Percentiles rank a stretch among this genome's conserved stretches.
phyloP scores from a whole-genome alignment of 2,329 filamentous ascomycete species.

The Phialocephala subalpina region DNA sequence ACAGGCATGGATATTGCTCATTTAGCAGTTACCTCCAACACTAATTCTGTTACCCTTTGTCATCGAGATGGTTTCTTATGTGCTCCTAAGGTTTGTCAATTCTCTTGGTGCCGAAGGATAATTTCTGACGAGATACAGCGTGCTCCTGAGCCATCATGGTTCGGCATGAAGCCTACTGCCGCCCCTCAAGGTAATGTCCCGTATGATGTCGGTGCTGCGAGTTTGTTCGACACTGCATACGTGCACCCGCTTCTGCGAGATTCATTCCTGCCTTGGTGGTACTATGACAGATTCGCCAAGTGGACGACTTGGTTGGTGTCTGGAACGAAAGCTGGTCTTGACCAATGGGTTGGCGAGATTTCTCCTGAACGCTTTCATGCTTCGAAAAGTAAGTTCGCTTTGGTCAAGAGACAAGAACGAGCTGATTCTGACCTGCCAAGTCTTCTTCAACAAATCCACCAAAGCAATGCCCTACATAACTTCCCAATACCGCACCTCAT shows the following conservation, averaged over 20 bases:
- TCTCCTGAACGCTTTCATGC: constrained; percentile 25
- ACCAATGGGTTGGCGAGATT: constrained; percentile 32
- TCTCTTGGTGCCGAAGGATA: neutral
- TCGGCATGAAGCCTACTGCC: constrained; percentile 19
- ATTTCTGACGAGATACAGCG: constrained; percentile 19
- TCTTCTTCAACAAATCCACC: constrained; percentile 19
- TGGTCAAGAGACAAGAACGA: neutral
- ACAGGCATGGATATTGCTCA: constrained; percentile 55
- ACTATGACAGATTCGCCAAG: constrained; percentile 53
- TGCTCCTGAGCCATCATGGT: constrained; percentile 25
- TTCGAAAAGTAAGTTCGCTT: constrained; percentile 13
- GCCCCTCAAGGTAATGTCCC: constrained; percentile 46
- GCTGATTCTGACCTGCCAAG: constrained; percentile 1
- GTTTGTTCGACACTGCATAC: constrained; percentile 60
- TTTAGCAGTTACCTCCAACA: constrained; percentile 53
- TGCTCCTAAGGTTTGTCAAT: constrained; percentile 50
- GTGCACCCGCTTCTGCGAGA: constrained; percentile 55
- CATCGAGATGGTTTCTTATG: constrained; percentile 56
- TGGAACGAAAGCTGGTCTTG: constrained; percentile 24
- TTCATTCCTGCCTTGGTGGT: constrained; percentile 52
- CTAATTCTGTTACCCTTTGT: constrained; percentile 52
- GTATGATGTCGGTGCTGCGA: constrained; percentile 55
- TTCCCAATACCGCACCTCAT: constrained; percentile 46
- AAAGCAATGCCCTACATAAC: constrained; percentile 54
- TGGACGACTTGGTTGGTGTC: constrained; percentile 38